Evolutionary conservation across 345 rosid genomes (phyloP), one percentile per base, ranked within the genome.

Genomic region (Moringa oleifera): DNA sequence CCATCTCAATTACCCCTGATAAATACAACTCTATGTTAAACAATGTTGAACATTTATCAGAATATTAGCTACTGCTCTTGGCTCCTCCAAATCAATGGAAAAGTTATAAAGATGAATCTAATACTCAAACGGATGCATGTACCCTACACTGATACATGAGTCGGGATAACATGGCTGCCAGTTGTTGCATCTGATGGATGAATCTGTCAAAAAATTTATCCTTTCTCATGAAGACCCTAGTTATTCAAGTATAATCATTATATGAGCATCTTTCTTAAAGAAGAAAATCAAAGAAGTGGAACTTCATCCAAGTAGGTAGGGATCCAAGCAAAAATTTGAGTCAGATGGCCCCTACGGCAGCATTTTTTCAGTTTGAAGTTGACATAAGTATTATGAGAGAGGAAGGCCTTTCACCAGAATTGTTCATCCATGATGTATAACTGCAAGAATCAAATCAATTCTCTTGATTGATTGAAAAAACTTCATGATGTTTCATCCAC

Each of bases 401-500:
- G 47, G 17, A 5, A 41, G 12, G 12, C 6, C 47, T 9, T 15
- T 16, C 47, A 41, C 12, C 8, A 28, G 33, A 8, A 8, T 28
- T 28, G 33, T 2, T 8, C 33, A 28, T 28, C 8, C 5, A 28
- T 28, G 33, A 28, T 2, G 33, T 28, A 3, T 28, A 2, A 28
- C 33, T 28, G 33, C 8, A 28, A 28, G 33, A 28, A 28, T 28
- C 33, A 28, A 28, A 28, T 28, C 33, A 28, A 28, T 28, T 28
- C 33, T 28, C 5, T 8, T 8, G 8, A 28, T 28, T 8, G 8
- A 28, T 28, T 2, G 8, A 28, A 28, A 8, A 28, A 28, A n/a
- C n/a, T n/a, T 73, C 63, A 73, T 59, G 66, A 50, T 55, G 63
- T 53, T 20, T 58, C 50, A n/a, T n/a, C n/a, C n/a, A n/a, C n/a